Evolutionary conservation across 768 basidiomycete species (phyloP).

Genomic region (Amanita pallidorosea): DNA sequence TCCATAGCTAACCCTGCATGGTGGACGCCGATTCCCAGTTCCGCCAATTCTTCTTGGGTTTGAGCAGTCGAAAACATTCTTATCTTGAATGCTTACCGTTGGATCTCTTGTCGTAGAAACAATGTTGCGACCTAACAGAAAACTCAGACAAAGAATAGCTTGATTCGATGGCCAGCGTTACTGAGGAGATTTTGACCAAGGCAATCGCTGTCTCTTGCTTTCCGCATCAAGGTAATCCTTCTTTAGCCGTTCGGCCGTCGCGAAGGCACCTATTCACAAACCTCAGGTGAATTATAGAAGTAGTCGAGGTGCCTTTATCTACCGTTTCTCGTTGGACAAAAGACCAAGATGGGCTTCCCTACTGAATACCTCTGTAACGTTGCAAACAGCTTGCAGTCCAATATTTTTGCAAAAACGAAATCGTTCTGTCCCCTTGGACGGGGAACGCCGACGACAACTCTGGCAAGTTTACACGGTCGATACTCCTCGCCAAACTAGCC

Average conservation of each 20-base stretch:
- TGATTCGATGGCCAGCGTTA: constrained; percentile 12
- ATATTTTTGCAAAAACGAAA: constrained; percentile 58
- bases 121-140: constrained; percentile 35
- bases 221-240: constrained; percentile 57
- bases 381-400: constrained; percentile 66
- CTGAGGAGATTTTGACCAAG: constrained; percentile 61
- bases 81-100: constrained; percentile 31
- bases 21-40: constrained; percentile 76
- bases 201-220: constrained; percentile 36
- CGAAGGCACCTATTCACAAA: constrained; percentile 34
- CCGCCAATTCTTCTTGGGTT: constrained; percentile 41
- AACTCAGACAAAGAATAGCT: constrained; percentile 3
- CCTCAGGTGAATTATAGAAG: neutral
- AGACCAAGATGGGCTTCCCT: constrained; percentile 81
- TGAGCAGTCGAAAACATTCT: neutral
- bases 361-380: constrained; percentile 63
- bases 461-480: constrained; percentile 72
- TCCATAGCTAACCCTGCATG: constrained; percentile 76
- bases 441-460: constrained; percentile 62
- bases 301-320: neutral
- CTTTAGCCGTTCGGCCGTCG: constrained; percentile 67
- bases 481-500: constrained; percentile 86
- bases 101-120: constrained; percentile 61
- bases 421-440: constrained; percentile 61
- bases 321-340: constrained; percentile 87